Evolutionary conservation across 2,329 filamentous ascomycete species (phyloP), one percentile per base, ranked within the genome.

Genomic region (Aspergillus sp.): DNA sequence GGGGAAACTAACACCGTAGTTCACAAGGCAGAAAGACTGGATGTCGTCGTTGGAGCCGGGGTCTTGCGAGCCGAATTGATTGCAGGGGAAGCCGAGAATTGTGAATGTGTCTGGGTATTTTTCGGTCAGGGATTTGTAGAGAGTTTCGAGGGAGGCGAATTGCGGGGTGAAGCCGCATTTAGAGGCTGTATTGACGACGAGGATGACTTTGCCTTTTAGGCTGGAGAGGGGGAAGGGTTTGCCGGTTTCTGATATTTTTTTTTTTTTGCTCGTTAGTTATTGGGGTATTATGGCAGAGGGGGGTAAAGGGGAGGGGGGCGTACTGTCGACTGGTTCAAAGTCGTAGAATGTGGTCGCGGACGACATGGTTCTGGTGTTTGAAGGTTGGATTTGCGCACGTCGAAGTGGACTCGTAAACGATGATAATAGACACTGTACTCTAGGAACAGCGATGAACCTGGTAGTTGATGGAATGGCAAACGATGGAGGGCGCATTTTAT

Each of bases 101-200:
- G 83, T 78, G 68, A 98, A 93, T 63, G 90, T 79, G 56, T 88
- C 82, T 27, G 77, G 79, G 76, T 94, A 75, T 63, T 81, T 77
- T 57, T 76, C 76, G 60, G 81, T 82, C 65, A 96, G 62, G 49
- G 76, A 72, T 70, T 95, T 87, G 82, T 95, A 95, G 55, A 98
- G 81, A 64, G 81, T 85, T 76, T 98, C 90, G 45, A 98, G 86
- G 27, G 87, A 88, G 54, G 81, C 84, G 73, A 93, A 96, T 74
- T 98, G 93, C 10, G 90, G 90, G 2, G 93, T 97, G 82, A 97
- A 97, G 69, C 93, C 91, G 78, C 93, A 98, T 77, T 97, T 96
- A 69, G 88, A 95, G 59, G 93, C 93, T 1, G 91, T 96, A 82
- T 98, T 98, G 74, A 98, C 90, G 62, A 95, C 79, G 52, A 98